Base-by-base conservation (phyloP, 163 green algal genomes). In the Picocystis sp. region DNA sequence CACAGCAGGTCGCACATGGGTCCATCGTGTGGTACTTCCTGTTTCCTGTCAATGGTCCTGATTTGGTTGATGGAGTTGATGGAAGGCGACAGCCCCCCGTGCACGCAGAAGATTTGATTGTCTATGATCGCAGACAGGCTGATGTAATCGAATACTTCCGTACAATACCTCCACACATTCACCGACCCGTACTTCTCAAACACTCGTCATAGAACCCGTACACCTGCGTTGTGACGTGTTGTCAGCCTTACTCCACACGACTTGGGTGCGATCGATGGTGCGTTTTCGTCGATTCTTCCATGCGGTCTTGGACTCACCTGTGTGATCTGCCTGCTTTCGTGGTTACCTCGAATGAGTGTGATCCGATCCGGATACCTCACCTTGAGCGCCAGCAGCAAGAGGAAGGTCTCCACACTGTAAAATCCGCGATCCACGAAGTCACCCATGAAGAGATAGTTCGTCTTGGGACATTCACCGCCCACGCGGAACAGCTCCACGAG, bases 151-250 rank as follows among this genome's bases (percentile, higher is more conserved):
- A 99, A 99, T n/a, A 99, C 73, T 65, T 99, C 90, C n/a, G 86
- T 97, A 78, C 92, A 99, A 74, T 93, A 94, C 34, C 92, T 81
- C 90, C 90, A 98, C 22, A 99, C 88, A 52, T 97, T 98, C 22
- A 92, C 85, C 38, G 74, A 81, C 22, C 88, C 90, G 54, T 95
- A 98, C 72, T 99, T n/a, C 90, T 69, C 45, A 99, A 63, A 74
- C 90, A 99, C 71, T 99, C 90, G 58, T 99, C 90, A 63, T 99
- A 98, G 58, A 98, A 98, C 10, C 90, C 90, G 57, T 98, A 98
- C 50, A 90, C 69, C 85, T 94, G 77, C 47, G 49, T 12, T 9
- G 17, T 53, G 25, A 43, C 53, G 25, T 47, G 5, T 8, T 5
- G 29, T 38, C 29, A 38, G 29, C 29, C 8, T 38, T 8, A 38